A percentile compares a stretch with the other conserved stretches of the same genome.
Evolutionary conservation across 2,329 filamentous ascomycete species (phyloP).

Genomic region (Trichoderma sp.): DNA sequence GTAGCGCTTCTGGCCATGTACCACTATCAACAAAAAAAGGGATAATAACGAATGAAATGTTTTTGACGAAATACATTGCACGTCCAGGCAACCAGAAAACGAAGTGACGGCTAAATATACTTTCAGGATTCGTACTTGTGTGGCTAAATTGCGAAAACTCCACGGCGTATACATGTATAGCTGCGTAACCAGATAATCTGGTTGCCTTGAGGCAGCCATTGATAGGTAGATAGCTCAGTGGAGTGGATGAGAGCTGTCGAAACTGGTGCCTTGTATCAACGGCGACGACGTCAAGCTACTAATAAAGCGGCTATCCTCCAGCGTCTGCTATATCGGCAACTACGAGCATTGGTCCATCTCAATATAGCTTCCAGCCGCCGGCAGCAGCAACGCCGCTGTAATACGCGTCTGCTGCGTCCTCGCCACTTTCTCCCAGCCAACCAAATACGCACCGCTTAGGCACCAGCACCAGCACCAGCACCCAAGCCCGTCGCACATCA

Average conservation of each 20-base stretch:
- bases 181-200: not conserved
- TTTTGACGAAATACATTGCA: conserved; percentile 11
- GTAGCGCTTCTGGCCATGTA: conserved; percentile 36
- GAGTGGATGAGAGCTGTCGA: not conserved
- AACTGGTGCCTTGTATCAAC: conserved; percentile 11
- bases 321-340: not conserved
- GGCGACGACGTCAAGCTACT: not conserved
- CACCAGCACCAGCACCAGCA: not conserved
- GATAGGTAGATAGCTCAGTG: not conserved
- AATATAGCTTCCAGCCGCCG: not conserved
- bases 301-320: not conserved
- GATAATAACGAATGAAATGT: conserved; percentile 27
- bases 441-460: not conserved
- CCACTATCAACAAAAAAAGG: conserved; percentile 24
- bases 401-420: not conserved
- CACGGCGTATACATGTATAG: not conserved
- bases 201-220: conserved; percentile 26
- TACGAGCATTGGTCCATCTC: not conserved
- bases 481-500: conserved; percentile 2
- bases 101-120: not conserved
- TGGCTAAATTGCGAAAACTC: not conserved
- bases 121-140: not conserved
- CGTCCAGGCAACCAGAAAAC: not conserved
- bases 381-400: not conserved
- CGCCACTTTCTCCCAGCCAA: not conserved